These are phyloP conservation scores for Lignosus rhinocerotis DNA, from an alignment of 1,284 basidiomycete genomes.

Conservation along the genomic window DNA sequence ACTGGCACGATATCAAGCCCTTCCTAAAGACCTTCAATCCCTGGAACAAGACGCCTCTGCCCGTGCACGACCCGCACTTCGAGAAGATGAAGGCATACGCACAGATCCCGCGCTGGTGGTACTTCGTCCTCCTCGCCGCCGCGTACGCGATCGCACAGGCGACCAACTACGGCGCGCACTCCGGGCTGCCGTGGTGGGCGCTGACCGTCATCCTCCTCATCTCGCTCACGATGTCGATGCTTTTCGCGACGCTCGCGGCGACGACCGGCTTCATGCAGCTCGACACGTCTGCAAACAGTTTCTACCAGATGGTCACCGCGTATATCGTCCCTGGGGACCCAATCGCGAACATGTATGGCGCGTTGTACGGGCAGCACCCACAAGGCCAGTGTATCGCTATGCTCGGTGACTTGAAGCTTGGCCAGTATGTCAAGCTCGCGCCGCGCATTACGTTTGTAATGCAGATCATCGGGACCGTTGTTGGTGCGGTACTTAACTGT, in stretches of 20 bases:
- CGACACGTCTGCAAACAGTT: constrained; percentile 30
- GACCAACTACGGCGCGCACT: constrained; percentile 52
- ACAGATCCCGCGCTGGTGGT: constrained; percentile 66
- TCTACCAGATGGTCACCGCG: constrained; percentile 38
- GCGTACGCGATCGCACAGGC: constrained; percentile 49
- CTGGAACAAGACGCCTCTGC: constrained; percentile 29
- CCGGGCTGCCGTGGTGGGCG: constrained; percentile 54
- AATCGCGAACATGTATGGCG: constrained; percentile 54
- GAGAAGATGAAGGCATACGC: constrained; percentile 62
- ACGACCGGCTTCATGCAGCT: constrained; percentile 45
- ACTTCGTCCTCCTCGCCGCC: constrained; percentile 43
- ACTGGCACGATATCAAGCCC: constrained; percentile 41
- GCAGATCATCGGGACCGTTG: constrained; percentile 54
- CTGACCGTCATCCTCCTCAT: constrained; percentile 46
- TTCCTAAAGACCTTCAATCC: constrained; percentile 34
- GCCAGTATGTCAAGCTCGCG: constrained; percentile 58
- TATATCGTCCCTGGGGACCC: constrained; percentile 45
- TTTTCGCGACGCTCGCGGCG: constrained; percentile 48
- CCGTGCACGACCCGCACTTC: constrained; percentile 40
- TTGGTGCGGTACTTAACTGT: constrained; percentile 41
- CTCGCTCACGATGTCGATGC: constrained; percentile 53
- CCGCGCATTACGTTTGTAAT: constrained; percentile 61
- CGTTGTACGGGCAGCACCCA: constrained; percentile 45
- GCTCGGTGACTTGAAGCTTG: constrained; percentile 52
- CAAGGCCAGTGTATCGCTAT: constrained; percentile 46